Percentiles rank a stretch among this genome's conserved stretches.
These are phyloP conservation scores for Iberis amara DNA, from an alignment of 441 rosid species.

Conservation along the genomic window DNA sequence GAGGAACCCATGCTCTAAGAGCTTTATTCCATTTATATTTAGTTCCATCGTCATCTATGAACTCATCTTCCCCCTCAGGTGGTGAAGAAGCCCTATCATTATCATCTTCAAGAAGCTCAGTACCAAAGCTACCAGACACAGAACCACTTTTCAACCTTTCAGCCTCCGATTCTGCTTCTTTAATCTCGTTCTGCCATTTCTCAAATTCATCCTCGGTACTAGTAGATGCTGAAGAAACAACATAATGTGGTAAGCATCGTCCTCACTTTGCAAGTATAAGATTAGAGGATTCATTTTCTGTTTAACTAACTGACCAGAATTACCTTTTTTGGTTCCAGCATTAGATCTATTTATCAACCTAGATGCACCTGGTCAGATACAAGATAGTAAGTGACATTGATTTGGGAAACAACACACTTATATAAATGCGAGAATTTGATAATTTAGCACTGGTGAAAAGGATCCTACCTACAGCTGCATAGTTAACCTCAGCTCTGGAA, in stretches of 20 bases:
- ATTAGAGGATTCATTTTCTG: background rate
- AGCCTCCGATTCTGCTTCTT: slow-evolving; percentile 58
- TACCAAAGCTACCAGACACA: slow-evolving; percentile 31
- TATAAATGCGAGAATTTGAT: background rate
- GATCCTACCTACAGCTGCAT: slow-evolving; percentile 39
- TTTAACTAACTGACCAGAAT: slow-evolving; percentile 12
- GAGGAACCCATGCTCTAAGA: slow-evolving; percentile 85
- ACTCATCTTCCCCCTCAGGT: slow-evolving; percentile 88
- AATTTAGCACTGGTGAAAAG: background rate
- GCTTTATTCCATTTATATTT: slow-evolving; percentile 72
- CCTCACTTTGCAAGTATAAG: slow-evolving; percentile 6
- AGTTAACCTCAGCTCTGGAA: slow-evolving; percentile 33
- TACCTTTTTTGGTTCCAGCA: slow-evolving; percentile 25
- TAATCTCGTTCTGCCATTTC: slow-evolving; percentile 82
- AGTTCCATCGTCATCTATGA: slow-evolving; percentile 91
- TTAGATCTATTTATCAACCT: slow-evolving; percentile 28
- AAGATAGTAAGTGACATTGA: slow-evolving; percentile 18
- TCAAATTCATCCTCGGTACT: slow-evolving; percentile 64
- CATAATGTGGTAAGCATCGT: slow-evolving; percentile 25
- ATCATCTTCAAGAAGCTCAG: slow-evolving; percentile 33
- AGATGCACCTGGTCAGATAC: slow-evolving; percentile 22
- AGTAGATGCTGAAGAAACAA: slow-evolving; percentile 39
- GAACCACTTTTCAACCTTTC: slow-evolving; percentile 45
- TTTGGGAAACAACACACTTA: background rate
- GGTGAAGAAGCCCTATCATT: slow-evolving; percentile 44